These are phyloP conservation scores for Penicillium salamii DNA, from an alignment of 495 filamentous ascomycete species.

Conservation along the genomic window DNA sequence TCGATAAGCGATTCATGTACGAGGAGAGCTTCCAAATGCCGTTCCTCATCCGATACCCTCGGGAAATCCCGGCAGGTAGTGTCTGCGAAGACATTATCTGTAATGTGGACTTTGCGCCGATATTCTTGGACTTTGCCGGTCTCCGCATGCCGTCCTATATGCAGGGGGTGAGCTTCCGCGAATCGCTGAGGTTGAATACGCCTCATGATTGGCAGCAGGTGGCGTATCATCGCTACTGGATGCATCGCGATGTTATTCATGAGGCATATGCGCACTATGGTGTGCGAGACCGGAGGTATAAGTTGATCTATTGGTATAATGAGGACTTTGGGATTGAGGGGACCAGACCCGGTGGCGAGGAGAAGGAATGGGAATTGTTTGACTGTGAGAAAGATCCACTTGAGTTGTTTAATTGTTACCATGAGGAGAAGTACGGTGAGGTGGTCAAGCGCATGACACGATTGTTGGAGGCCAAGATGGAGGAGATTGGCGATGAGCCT, in stretches of 20 bases:
- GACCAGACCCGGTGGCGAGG: slow-evolving; percentile 29
- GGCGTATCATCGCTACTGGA: slow-evolving; percentile 48
- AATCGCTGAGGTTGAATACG: slow-evolving; percentile 24
- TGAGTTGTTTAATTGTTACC: slow-evolving; percentile 43
- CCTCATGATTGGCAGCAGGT: slow-evolving; percentile 41
- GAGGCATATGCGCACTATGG: slow-evolving; percentile 43
- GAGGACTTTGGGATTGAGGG: slow-evolving; percentile 37
- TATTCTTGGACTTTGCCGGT: slow-evolving; percentile 35
- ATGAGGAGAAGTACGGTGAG: slow-evolving; percentile 28
- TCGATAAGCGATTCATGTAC: slow-evolving; percentile 49
- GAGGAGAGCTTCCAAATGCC: slow-evolving; percentile 49
- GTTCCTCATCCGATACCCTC: slow-evolving; percentile 39
- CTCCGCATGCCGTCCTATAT: slow-evolving; percentile 38
- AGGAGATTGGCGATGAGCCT: slow-evolving; percentile 40
- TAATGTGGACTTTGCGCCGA: slow-evolving; percentile 47
- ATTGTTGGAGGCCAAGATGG: slow-evolving; percentile 40
- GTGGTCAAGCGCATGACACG: slow-evolving; percentile 32
- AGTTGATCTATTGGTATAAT: slow-evolving; percentile 49
- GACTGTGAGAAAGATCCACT: slow-evolving; percentile 42
- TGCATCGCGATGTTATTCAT: slow-evolving; percentile 42
- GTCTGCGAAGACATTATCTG: slow-evolving; percentile 40
- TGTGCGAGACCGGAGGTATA: slow-evolving; percentile 40
- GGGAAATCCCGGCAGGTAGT: slow-evolving; percentile 25
- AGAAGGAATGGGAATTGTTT: slow-evolving; percentile 46
- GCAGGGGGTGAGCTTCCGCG: slow-evolving; percentile 38